Percentiles rank a stretch among this genome's conserved stretches.
Conservation (phyloP, 2,329 filamentous ascomycete species). For the Pezicula carpinea region DNA sequence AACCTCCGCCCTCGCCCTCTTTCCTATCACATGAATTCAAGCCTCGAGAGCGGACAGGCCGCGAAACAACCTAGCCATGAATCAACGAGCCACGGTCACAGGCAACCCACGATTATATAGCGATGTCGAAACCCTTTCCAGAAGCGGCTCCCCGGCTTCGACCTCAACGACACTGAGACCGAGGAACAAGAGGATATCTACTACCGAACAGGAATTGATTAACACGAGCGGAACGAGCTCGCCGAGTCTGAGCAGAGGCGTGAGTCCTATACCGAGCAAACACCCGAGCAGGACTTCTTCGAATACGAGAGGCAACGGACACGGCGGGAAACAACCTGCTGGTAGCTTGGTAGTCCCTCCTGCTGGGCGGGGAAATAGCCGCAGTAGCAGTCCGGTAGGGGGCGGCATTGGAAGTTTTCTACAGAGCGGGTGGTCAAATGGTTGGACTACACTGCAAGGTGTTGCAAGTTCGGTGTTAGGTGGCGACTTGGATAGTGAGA, state of each 20-base stretch:
- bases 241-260: conserved; percentile 37
- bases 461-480: conserved; percentile 29
- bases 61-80: conserved; percentile 10
- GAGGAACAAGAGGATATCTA: conserved; percentile 23
- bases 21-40: conserved; percentile 15
- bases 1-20: background rate
- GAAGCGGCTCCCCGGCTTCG: background rate
- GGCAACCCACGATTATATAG: conserved; percentile 9
- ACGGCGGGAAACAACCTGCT: conserved; percentile 1
- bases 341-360: conserved; percentile 14
- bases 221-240: conserved; percentile 26
- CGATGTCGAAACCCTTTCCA: conserved; percentile 4
- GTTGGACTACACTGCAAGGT: conserved; percentile 26
- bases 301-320: conserved; percentile 1
- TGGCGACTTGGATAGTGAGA: conserved; percentile 14
- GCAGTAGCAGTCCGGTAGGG: conserved; percentile 8
- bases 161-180: conserved; percentile 20
- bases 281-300: conserved; percentile 26
- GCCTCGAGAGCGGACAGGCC: conserved; percentile 17
- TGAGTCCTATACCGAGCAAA: conserved; percentile 44
- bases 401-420: conserved; percentile 15
- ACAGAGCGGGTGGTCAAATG: conserved; percentile 24
- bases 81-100: conserved; percentile 1
- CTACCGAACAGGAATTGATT: conserved; percentile 25
- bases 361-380: conserved; percentile 1